Evolutionary conservation across 2,329 filamentous ascomycete genomes (phyloP), one percentile per base, ranked within the genome.

Genomic region (Fusarium nygamai): DNA sequence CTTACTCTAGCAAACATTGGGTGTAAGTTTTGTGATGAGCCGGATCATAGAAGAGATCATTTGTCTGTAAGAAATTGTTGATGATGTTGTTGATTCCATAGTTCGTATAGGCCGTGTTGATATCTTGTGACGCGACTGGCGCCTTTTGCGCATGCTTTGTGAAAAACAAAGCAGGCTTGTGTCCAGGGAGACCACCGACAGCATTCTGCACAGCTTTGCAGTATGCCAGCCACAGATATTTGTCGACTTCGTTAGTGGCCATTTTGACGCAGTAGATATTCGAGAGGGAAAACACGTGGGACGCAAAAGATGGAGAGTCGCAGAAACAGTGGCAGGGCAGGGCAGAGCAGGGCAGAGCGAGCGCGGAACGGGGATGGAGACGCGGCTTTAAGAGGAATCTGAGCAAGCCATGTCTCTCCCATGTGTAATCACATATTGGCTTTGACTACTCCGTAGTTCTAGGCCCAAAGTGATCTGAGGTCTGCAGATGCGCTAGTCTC

Each of bases 121-220:
- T 72, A 36, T 66, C 54, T 12, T 61, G 56, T 12, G 72, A 75
- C 1, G 72, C 72, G 24, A 74, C 61, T 8, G 72, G 72, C 16
- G 72, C 72, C 14, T 74, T 74, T 33, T 74, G 72, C 16, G 72
- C 72, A 27, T 73, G 61, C n/a, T 73, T 74, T 58, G 72, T 74
- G 38, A 74, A 74, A 36, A 74, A 74, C 29, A 74, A 22, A 8
- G 72, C 72, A n/a, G 72, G 72, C 50, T 70, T 74, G 24, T 74
- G 72, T 33, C 72, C 72, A 19, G 72, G 72, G 1, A 74, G 69
- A 5, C 72, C 72, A 33, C 72, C 72, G 17, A 73, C 72, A 22
- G 64, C 64, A 39, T 75, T 74, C 44, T 75, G 72, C 6, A 74
- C 61, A 29, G 50, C 64, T 27, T 74, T 74, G 50, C 72, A 74